Base-by-base conservation (phyloP, 306 rosid species). In the Benincasa hispida region DNA sequence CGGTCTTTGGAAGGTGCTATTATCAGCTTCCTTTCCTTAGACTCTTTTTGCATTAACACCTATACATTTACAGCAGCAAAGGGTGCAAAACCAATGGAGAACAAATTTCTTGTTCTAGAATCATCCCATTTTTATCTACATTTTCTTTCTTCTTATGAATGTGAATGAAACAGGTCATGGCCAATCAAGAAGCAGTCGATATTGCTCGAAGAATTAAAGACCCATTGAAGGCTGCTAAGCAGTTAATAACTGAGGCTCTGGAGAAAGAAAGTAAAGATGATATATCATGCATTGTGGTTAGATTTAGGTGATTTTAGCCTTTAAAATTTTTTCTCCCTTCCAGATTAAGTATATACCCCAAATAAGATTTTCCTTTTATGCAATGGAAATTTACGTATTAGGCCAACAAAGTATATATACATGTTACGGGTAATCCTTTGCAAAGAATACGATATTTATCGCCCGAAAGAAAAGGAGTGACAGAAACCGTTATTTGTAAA, bases 111-210 rank as follows among this genome's bases (percentile, higher is more conserved):
- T 30, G 12, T 68, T 68, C 0, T 27, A 27, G 13, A 62, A 62
- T 8, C 10, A 62, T 32, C 13, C 13, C 70, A 62, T 62, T 54
- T 35, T 7, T 5, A 7, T 41, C 53, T 21, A 3, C 35, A 14
- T 21, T 19, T 35, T 45, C 8, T 55, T 39, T 37, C 37, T 24
- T 45, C 48, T 50, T 17, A 50, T 2, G 75, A 7, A 75, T 56
- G 27, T 73, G 51, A 8, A 56, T 55, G 50, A 60, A 82, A 51
- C 86, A 93, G 98, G 98, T 91, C 50, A 90, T 93, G 90, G 19
- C 81, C 30, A 93, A 93, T 86, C 96, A 93, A 86, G 98, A 91
- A 78, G 93, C 92, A 2, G 96, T 93, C 58, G 97, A 93, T 76
- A 84, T 91, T 65, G 97, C 97, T 57, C 83, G 87, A 81, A 90